A percentile compares a stretch with the other conserved stretches of the same genome.
Evolutionary conservation across 169 alveolate genomes (phyloP).

Genomic region (Eimeria praecox): DNA sequence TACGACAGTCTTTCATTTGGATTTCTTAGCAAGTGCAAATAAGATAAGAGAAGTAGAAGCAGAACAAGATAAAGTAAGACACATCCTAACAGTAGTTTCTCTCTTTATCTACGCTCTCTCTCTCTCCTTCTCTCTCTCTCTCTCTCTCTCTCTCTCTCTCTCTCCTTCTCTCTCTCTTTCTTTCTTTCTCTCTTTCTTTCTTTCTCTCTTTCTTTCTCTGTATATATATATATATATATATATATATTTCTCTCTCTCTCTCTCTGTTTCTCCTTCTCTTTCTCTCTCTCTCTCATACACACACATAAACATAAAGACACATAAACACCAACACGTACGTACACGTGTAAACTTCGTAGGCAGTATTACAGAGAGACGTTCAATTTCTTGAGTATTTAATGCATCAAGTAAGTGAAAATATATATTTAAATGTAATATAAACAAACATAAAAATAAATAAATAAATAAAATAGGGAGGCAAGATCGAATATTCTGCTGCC

Average conservation of each 20-base stretch:
- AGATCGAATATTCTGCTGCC: conserved; percentile 21
- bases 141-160: too few relatives aligned
- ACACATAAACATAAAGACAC: too few relatives aligned
- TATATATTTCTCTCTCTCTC: not conserved
- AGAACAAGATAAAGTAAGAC: conserved; percentile 70
- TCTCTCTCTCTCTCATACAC: too few relatives aligned
- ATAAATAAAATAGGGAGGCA: conserved; percentile 29
- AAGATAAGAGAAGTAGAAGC: conserved; percentile 59
- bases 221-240: too few relatives aligned
- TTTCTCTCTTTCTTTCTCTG: too few relatives aligned
- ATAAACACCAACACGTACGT: not conserved
- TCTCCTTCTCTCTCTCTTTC: too few relatives aligned
- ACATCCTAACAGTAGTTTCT: too few relatives aligned
- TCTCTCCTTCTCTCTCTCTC: too few relatives aligned
- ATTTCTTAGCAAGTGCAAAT: conserved; percentile 20
- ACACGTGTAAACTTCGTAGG: conserved; percentile 12
- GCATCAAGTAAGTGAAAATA: conserved; percentile 28
- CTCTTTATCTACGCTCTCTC: too few relatives aligned
- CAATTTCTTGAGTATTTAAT: conserved; percentile 55
- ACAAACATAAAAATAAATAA: not conserved
- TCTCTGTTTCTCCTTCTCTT: too few relatives aligned
- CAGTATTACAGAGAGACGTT: conserved; percentile 49
- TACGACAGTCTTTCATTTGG: conserved; percentile 42
- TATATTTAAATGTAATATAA: too few relatives aligned
- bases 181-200: too few relatives aligned